Evolutionary conservation across 768 basidiomycete species (phyloP).

Genomic region (Podaxis sp.): DNA sequence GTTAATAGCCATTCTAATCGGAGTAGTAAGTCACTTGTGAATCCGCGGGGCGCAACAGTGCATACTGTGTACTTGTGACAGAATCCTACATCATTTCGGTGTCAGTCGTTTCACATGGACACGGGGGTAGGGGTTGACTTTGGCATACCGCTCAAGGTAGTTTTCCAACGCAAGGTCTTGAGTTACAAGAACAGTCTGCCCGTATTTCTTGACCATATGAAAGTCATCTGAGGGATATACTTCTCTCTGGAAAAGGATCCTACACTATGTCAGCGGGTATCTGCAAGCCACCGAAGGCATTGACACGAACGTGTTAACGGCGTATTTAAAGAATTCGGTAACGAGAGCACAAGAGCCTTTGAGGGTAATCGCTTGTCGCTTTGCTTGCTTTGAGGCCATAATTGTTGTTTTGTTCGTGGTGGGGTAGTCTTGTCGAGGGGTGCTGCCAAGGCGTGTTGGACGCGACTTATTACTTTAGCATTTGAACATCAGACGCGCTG

Average conservation of each 20-base stretch:
- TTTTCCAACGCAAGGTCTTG: constrained; percentile 91
- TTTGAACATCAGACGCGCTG: constrained; percentile 23
- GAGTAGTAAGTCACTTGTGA: neutral
- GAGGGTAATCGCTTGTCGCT: constrained; percentile 83
- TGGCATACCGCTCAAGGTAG: constrained; percentile 76
- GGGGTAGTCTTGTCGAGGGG: constrained; percentile 11
- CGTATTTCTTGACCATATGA: constrained; percentile 99
- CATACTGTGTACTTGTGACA: constrained; percentile 91
- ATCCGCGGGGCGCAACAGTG: constrained; percentile 15
- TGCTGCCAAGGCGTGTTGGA: constrained; percentile 5
- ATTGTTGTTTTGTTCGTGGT: constrained; percentile 13
- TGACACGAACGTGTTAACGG: constrained; percentile 85
- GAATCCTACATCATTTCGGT: constrained; percentile 57
- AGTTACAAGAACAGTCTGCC: constrained; percentile 92
- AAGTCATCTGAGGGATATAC: constrained; percentile 99
- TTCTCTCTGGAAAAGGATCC: constrained; percentile 94
- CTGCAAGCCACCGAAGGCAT: constrained; percentile 1
- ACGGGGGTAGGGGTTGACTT: constrained; percentile 7
- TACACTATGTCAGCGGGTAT: constrained; percentile 31
- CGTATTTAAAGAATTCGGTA: constrained; percentile 99
- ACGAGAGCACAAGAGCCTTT: constrained; percentile 94
- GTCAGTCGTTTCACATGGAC: neutral
- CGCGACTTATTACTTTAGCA: constrained; percentile 18
- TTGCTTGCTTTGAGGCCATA: constrained; percentile 50
- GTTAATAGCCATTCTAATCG: constrained; percentile 87